Evolutionary conservation across 1,139 yeast species (phyloP), one percentile per base, ranked within the genome.

Genomic region (Candida sanyaensis): DNA sequence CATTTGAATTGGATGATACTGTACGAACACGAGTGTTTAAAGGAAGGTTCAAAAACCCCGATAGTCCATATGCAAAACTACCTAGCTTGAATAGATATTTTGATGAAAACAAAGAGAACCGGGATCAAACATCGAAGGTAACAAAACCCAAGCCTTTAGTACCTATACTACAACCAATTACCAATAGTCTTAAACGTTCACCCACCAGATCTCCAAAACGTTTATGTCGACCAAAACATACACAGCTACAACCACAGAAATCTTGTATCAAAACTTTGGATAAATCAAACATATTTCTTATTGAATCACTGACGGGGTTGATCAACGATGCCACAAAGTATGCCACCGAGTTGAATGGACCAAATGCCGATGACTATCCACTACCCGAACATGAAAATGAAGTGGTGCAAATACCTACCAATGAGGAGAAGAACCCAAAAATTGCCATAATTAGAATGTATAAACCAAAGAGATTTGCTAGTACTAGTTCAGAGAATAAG

Each of bases 291-390:
- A 83, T 83, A 46, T 75, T 78, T 56, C 65, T 85, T 38, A 90
- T 86, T 34, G 86, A 84, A 53, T 80, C 91, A 2, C 81, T 85
- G 61, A 83, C 84, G 26, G 91, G n/a, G 0, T 73, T 75, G 46
- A 59, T 83, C 21, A 79, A 77, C 53, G 92, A 86, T 59, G 92
- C 92, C 6, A 86, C 92, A 4, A 81, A 79, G 54, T 86, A 81
- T 63, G 93, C 90, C 2, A 86, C 92, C 1, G 92, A 86, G 61
- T 73, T 86, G 43, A 86, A 86, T 60, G 78, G 89, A 0, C 73
- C 80, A 34, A 80, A 81, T 52, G 75, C 84, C 51, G 81, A 78
- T 51, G 88, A 86, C 8, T 78, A 86, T 47, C 88, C 88, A 6
- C 63, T 83, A 23, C 89, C 90, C 0, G 83, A 78, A 45, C 76